These are phyloP conservation scores for Phialemonium atrogriseum DNA, from an alignment of 2,329 filamentous ascomycete species.

Conservation along the genomic window DNA sequence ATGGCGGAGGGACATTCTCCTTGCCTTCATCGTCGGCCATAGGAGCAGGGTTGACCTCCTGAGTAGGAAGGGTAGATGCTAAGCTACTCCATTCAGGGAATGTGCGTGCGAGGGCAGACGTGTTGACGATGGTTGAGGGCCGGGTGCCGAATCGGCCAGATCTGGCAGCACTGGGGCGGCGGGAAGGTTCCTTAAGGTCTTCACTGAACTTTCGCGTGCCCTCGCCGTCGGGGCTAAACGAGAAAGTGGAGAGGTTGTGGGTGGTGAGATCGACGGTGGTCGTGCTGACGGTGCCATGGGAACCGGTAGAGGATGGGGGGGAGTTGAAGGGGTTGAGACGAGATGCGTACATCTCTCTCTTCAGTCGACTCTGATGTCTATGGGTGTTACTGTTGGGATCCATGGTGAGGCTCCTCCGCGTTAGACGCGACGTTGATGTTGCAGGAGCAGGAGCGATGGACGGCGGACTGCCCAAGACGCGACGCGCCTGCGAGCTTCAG, in stretches of 20 bases:
- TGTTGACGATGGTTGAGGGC: constrained; percentile 22
- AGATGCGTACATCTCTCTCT: constrained; percentile 42
- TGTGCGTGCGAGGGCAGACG: constrained; percentile 31
- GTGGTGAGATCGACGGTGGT: constrained; percentile 46
- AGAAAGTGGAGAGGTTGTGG: constrained; percentile 42
- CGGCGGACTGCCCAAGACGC: no score
- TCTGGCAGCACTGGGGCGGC: constrained; percentile 12
- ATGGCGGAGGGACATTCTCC: constrained; percentile 35
- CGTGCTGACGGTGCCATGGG: constrained; percentile 47
- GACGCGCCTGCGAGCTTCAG: no score
- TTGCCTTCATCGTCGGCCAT: constrained; percentile 26
- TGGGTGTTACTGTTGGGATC: not conserved
- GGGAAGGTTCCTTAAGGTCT: constrained; percentile 25
- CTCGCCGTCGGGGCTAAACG: constrained; percentile 44
- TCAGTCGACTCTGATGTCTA: constrained; percentile 8
- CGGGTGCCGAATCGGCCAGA: constrained; percentile 17
- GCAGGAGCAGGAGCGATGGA: no score
- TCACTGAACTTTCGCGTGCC: constrained; percentile 43
- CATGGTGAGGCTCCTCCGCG: no score
- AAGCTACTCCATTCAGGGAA: constrained; percentile 40
- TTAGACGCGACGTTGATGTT: no score
- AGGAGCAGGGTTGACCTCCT: constrained; percentile 7
- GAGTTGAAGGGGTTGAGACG: constrained; percentile 50
- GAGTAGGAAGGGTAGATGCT: constrained; percentile 12
- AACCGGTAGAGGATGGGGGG: constrained; percentile 48